Percentiles rank a stretch among this genome's conserved stretches.
Evolutionary conservation across 2,329 filamentous ascomycete species (phyloP).

Genomic region (Botrytis porri): DNA sequence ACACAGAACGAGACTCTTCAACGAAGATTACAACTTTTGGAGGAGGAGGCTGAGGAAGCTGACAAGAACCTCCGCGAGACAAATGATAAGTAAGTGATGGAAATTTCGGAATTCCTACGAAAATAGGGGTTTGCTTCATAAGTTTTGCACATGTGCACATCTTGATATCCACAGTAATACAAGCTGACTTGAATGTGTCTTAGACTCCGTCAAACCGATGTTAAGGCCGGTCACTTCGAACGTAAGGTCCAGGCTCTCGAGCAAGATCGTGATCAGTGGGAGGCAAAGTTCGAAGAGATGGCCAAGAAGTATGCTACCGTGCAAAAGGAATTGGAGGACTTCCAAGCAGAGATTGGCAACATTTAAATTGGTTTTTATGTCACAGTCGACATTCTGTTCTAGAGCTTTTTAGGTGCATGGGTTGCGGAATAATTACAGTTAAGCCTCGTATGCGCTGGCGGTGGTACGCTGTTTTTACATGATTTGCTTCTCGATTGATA

Average conservation of each 20-base stretch:
- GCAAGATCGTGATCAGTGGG: constrained; percentile 87
- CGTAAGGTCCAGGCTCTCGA: constrained; percentile 98
- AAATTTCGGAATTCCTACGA: not conserved
- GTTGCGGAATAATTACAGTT: constrained; percentile 31
- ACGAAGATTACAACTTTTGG: constrained; percentile 89
- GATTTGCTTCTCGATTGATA: constrained; percentile 30
- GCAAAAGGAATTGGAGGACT: constrained; percentile 88
- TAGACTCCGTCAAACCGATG: constrained; percentile 97
- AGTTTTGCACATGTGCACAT: constrained; percentile 15
- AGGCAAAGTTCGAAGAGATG: constrained; percentile 98
- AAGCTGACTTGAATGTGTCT: constrained; percentile 25
- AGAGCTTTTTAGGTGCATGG: constrained; percentile 26
- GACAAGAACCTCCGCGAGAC: constrained; percentile 95
- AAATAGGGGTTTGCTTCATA: constrained; percentile 15
- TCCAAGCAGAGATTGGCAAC: constrained; percentile 88
- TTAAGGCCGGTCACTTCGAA: constrained; percentile 98
- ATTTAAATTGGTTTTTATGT: constrained; percentile 55
- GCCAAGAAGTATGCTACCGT: constrained; percentile 78
- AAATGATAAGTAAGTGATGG: constrained; percentile 85
- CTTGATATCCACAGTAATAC: constrained; percentile 12
- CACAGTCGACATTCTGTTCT: constrained; percentile 22
- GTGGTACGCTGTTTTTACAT: constrained; percentile 31
- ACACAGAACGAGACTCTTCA: constrained; percentile 89
- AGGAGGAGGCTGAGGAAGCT: constrained; percentile 95
- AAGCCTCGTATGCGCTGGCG: constrained; percentile 33